A percentile compares a stretch with the other conserved stretches of the same genome.
phyloP scores from a whole-genome alignment of 352 stramenopile species.

The Globisporangium sylvaticum region DNA sequence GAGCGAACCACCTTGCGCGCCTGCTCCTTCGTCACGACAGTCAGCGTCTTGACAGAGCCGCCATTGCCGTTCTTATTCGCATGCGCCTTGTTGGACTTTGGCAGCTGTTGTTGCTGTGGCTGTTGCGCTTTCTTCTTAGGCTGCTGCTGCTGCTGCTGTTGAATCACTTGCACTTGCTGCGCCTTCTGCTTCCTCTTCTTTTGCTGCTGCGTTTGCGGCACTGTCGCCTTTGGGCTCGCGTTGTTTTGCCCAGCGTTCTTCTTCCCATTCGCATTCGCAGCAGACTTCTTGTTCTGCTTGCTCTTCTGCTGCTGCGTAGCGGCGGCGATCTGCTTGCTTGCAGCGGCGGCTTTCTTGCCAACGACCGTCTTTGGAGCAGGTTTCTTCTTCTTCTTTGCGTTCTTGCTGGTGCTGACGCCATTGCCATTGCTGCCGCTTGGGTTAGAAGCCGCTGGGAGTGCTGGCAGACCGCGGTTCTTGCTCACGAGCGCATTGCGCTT shows the following conservation, averaged over 20 bases:
- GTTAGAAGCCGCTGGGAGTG: conserved; percentile 4
- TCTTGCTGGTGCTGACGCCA: not conserved
- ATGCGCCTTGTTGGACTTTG: conserved; percentile 2
- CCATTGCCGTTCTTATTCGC: conserved; percentile 13
- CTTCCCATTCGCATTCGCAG: conserved; percentile 15
- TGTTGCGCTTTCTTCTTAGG: conserved; percentile 9
- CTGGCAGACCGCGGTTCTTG: conserved; percentile 41
- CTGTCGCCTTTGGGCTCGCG: conserved; percentile 7
- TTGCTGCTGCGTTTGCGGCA: conserved; percentile 1
- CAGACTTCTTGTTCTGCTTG: conserved; percentile 21
- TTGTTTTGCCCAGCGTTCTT: conserved; percentile 9
- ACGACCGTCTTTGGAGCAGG: conserved; percentile 7
- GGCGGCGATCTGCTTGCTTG: not conserved
- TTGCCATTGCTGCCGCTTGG: not conserved
- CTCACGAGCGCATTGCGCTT: conserved; percentile 39
- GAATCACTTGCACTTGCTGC: conserved; percentile 5
- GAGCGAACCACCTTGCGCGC: conserved; percentile 22
- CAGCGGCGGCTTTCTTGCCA: conserved; percentile 10
- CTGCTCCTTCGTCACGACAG: not conserved
- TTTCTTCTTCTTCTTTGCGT: conserved; percentile 25
- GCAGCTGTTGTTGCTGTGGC: conserved; percentile 5
- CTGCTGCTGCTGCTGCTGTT: conserved; percentile 13
- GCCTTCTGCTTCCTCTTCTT: conserved; percentile 7
- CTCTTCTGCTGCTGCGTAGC: not conserved
- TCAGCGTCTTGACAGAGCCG: not conserved